phyloP scores from a whole-genome alignment of 495 filamentous ascomycete species.

The Podospora pseudocomata region DNA sequence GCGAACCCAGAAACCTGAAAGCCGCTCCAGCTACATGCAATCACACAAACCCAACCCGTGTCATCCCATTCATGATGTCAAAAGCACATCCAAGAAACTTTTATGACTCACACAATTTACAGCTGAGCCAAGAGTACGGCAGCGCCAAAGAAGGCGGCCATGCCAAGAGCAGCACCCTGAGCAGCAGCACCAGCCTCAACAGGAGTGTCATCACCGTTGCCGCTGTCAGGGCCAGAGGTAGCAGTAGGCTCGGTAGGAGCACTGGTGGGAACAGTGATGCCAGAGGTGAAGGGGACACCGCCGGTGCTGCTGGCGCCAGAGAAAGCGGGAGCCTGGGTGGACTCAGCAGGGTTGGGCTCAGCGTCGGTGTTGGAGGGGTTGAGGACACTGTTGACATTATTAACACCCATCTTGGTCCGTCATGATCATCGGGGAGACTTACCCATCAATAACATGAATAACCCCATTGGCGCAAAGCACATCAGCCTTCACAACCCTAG shows the following conservation, averaged over 20 bases:
- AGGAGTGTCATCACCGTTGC: constrained; percentile 1
- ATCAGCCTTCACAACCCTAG: constrained; percentile 42
- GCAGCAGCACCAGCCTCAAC: constrained; percentile 18
- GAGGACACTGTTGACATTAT: constrained; percentile 45
- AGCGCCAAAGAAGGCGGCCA: constrained; percentile 39
- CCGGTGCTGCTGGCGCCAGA: constrained; percentile 43
- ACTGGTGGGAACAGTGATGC: constrained; percentile 31
- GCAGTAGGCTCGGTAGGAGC: constrained; percentile 19
- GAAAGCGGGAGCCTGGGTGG: constrained; percentile 50
- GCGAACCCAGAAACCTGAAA: background rate
- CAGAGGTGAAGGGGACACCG: constrained; percentile 47
- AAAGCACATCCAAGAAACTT: background rate
- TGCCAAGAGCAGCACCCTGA: constrained; percentile 30
- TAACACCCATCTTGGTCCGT: background rate
- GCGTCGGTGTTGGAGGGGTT: constrained; percentile 55
- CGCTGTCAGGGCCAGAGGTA: background rate
- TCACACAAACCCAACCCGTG: background rate
- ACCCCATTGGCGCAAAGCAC: constrained; percentile 65
- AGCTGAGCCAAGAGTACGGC: constrained; percentile 22
- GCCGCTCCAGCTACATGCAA: background rate
- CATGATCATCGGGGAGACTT: constrained; percentile 11
- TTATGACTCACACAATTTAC: background rate
- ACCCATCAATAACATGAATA: constrained; percentile 61
- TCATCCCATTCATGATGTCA: background rate
- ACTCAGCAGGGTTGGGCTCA: constrained; percentile 42